Evolutionary conservation across 2,329 filamentous ascomycete genomes (phyloP).

Genomic region (Fusarium tupiense): DNA sequence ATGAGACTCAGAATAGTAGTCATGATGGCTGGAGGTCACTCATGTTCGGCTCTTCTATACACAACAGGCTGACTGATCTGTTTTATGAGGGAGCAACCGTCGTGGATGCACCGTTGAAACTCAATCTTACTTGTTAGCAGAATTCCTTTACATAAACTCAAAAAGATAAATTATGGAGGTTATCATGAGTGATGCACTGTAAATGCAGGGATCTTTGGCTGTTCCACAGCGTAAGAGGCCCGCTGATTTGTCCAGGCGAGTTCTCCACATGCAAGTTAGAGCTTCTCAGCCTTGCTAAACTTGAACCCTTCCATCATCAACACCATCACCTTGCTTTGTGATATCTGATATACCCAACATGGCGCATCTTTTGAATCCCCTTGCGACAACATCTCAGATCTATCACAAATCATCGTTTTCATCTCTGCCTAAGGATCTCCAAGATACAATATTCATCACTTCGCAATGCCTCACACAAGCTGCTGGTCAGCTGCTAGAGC

Average conservation of each 20-base stretch:
- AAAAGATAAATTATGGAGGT: not conserved
- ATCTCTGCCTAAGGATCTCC: slow-evolving; percentile 72
- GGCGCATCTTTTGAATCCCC: slow-evolving; percentile 74
- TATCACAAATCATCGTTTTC: slow-evolving; percentile 64
- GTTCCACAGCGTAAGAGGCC: slow-evolving; percentile 9
- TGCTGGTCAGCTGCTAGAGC: slow-evolving; percentile 80
- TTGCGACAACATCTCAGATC: slow-evolving; percentile 78
- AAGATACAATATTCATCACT: slow-evolving; percentile 76
- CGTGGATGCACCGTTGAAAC: too few relatives aligned
- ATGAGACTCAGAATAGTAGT: not conserved
- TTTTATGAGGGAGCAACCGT: not conserved
- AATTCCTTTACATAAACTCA: not conserved
- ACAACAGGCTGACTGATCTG: not conserved
- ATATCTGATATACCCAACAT: slow-evolving; percentile 48
- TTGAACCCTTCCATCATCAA: slow-evolving; percentile 11
- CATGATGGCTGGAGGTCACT: not conserved
- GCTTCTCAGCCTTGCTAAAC: slow-evolving; percentile 39
- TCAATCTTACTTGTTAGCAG: not conserved
- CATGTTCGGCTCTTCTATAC: not conserved
- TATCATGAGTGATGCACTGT: slow-evolving; percentile 3
- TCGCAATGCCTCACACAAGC: slow-evolving; percentile 80
- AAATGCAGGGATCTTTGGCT: slow-evolving; percentile 4
- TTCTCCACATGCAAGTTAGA: slow-evolving; percentile 21
- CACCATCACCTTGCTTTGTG: not conserved
- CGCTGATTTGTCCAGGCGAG: slow-evolving; percentile 13